Percentiles rank a stretch among this genome's conserved stretches.
phyloP scores from a whole-genome alignment of 345 rosid species.

The Zanthoxylum bungeanum region DNA sequence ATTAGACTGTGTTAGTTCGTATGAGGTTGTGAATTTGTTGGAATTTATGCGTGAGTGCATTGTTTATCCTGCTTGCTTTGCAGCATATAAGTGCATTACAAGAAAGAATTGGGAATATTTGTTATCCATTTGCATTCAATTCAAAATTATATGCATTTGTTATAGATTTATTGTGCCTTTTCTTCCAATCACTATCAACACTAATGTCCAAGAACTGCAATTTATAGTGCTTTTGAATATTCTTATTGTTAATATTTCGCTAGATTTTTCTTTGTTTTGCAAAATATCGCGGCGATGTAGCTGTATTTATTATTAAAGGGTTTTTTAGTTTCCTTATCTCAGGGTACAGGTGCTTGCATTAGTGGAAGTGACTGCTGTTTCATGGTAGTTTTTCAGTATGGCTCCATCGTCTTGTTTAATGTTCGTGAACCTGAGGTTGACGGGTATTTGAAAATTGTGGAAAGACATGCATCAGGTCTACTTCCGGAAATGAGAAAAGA shows the following conservation, averaged over 20 bases:
- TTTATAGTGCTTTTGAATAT: neutral
- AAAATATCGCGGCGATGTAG: neutral
- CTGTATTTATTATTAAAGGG: slow-evolving; percentile 6
- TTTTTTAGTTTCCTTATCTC: slow-evolving; percentile 22
- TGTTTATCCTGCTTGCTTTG: neutral
- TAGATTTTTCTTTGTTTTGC: neutral
- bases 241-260: neutral
- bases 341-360: slow-evolving; percentile 63
- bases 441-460: slow-evolving; percentile 76
- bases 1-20: neutral
- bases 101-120: neutral
- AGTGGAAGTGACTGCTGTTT: slow-evolving; percentile 75
- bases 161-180: neutral
- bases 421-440: slow-evolving; percentile 79
- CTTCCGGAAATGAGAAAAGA: slow-evolving; percentile 95
- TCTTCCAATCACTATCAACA: neutral
- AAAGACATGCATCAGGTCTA: slow-evolving; percentile 81
- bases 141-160: too few species aligned
- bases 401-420: slow-evolving; percentile 91
- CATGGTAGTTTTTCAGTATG: slow-evolving; percentile 93
- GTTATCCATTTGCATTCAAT: neutral
- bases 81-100: neutral
- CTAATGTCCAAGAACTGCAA: neutral
- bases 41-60: neutral
- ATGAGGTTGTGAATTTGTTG: neutral